These are phyloP conservation scores for Fusarium praegraminearum DNA, from an alignment of 2,329 filamentous ascomycete species.

Conservation along the genomic window DNA sequence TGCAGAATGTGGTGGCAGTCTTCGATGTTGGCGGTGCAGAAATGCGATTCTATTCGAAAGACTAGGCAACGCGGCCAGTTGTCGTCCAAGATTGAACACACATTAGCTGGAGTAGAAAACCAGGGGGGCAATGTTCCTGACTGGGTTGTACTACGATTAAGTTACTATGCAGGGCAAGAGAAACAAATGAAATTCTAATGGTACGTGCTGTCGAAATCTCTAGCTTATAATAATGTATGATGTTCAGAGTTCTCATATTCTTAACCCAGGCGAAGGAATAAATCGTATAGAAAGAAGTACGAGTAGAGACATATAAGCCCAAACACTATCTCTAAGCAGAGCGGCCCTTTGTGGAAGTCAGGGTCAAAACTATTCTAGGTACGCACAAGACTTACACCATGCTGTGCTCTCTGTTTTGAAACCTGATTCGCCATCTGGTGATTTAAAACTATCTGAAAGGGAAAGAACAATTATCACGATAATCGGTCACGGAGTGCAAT, in stretches of 20 bases:
- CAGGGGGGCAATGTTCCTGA: too few relatives aligned
- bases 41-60: constrained; percentile 58
- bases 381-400: neutral
- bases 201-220: neutral
- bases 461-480: constrained; percentile 39
- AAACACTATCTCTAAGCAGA: neutral
- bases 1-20: constrained; percentile 64
- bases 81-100: neutral
- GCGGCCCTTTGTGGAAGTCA: neutral
- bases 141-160: neutral
- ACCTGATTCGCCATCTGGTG: constrained; percentile 1
- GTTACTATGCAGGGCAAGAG: neutral
- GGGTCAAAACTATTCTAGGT: neutral
- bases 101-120: neutral
- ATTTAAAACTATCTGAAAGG: neutral
- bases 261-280: neutral
- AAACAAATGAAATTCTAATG: neutral
- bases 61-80: neutral
- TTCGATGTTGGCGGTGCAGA: constrained; percentile 61
- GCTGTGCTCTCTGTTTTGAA: constrained; percentile 7
- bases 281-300: neutral
- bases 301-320: neutral
- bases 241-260: neutral
- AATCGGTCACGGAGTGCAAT: constrained; percentile 13
- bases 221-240: neutral